Base-by-base conservation (phyloP, 2,329 filamentous ascomycete genomes). In the Monilinia fructigena region DNA sequence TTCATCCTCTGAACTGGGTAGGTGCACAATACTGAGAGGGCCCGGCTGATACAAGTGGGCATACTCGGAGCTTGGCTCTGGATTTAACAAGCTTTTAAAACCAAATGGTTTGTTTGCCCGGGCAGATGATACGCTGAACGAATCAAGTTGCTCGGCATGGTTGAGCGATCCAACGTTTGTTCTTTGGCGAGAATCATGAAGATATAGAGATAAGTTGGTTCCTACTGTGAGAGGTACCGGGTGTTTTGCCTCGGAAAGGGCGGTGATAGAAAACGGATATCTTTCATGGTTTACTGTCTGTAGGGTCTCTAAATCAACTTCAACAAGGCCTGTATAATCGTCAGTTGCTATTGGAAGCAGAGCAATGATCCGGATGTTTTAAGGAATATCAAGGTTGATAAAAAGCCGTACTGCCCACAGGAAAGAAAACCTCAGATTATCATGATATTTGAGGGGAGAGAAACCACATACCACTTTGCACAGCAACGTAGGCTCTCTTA, bases 241-340 rank as follows among this genome's bases (percentile, higher is more conserved):
- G 59, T 86, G 80, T 71, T 86, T 79, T 54, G 88, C 83, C 60
- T 89, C 83, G 0, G 93, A 97, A 23, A 98, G 79, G 0, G 92
- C 89, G 50, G 91, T 94, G 70, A 98, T 92, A 40, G 89, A 87
- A 82, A 89, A 93, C 1, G 93, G 89, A 72, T 92, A 97, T 4
- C 83, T 84, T 66, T 90, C 85, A 65, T 87, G 84, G 28, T 87
- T 88, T 6, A 93, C 80, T 3, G 92, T 81, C 63, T 86, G 82
- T 14, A 97, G 79, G 0, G 89, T 91, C 68, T 85, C 81, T 56
- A 97, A 82, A 76, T 97, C 93, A 28, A 97, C 85, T 75, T 96
- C 92, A 63, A 93, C 88, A 5, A 97, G 83, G 50, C 86, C 81
- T 83, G 66, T 38, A 63, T 26, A 5, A 52, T 45, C 28, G 55